A percentile compares a stretch with the other conserved stretches of the same genome.
Conservation (phyloP, 2,329 filamentous ascomycete genomes). For the Xylariaceae sp. region DNA sequence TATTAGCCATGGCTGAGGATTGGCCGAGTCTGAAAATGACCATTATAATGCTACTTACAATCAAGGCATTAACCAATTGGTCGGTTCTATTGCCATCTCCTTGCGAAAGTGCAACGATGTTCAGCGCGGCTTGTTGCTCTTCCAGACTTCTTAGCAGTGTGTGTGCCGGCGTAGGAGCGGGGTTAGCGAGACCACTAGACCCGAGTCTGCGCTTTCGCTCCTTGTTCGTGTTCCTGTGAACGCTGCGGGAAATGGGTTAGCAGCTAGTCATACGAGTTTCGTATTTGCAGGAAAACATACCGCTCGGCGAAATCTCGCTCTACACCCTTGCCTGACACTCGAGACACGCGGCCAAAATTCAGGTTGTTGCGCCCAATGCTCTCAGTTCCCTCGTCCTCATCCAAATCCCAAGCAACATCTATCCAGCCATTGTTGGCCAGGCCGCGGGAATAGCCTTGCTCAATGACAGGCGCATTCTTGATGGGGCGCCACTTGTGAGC, state of each 20-base stretch:
- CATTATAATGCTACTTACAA: conserved; percentile 49
- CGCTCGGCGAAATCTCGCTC: conserved; percentile 68
- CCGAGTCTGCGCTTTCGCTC: conserved; percentile 11
- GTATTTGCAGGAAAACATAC: conserved; percentile 37
- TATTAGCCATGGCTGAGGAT: neutral
- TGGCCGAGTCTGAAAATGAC: too few relatives aligned
- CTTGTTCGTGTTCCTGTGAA: conserved; percentile 22
- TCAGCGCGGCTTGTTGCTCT: conserved; percentile 64
- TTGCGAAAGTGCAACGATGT: conserved; percentile 54
- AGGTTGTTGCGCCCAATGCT: conserved; percentile 54
- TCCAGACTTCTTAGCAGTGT: conserved; percentile 44
- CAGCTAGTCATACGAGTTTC: too few relatives aligned
- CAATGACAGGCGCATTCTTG: conserved; percentile 50
- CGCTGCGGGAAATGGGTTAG: conserved; percentile 21
- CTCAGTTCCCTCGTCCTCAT: conserved; percentile 51
- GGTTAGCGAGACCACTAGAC: conserved; percentile 4
- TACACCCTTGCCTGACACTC: conserved; percentile 60
- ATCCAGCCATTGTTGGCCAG: conserved; percentile 68
- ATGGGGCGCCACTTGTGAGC: conserved; percentile 60
- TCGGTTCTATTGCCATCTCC: conserved; percentile 47
- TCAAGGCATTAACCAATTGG: conserved; percentile 55
- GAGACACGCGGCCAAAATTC: conserved; percentile 62
- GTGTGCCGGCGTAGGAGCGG: conserved; percentile 31
- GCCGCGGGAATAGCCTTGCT: conserved; percentile 57
- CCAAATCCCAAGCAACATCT: conserved; percentile 61